Base-by-base conservation (phyloP, 345 rosid genomes). In the Syzygium aromaticum region DNA sequence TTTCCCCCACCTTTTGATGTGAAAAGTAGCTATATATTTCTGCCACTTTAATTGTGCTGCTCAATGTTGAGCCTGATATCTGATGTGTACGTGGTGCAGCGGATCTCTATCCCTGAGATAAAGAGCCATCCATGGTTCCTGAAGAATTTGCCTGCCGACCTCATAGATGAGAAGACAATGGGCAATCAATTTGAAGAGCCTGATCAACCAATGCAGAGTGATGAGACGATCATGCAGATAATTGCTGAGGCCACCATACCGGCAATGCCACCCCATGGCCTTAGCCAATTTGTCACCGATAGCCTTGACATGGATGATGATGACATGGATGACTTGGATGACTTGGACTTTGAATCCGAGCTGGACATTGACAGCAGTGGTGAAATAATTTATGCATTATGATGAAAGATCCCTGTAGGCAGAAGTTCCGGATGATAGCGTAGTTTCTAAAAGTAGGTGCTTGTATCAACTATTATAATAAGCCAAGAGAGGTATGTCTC, bases 291-390 rank as follows among this genome's bases (percentile, higher is more conserved):
- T 88, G 89, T 98, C 91, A 59, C 90, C 0, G 98, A 94, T 54
- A 92, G 90, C 90, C 89, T 95, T 77, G 98, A 95, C 89, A 92
- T 93, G 88, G 99, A 96, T 51, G 99, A 96, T 51, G 97, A 95
- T 49, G 97, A 95, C 89, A 94, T 95, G 99, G 98, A 98, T 13
- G 99, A 95, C 89, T 85, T 95, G 99, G 98, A 98, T 13, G 99
- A 95, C 89, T 85, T 94, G 16, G 99, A 96, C 88, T 94, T 94
- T 77, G 99, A 96, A 80, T 93, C 95, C 7, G 99, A 98, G 61
- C 95, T 95, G 43, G 99, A 96, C 86, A 88, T 95, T 61, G 98
- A 98, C 89, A 98, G 99, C 90, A 96, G 99, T 5, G 98, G 98
- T 84, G 98, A 98, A 92, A 94, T 98, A 86, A 92, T 96, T 63